phyloP scores from a whole-genome alignment of 371 early-diverging fungal species.

The Mucor ambiguus region DNA sequence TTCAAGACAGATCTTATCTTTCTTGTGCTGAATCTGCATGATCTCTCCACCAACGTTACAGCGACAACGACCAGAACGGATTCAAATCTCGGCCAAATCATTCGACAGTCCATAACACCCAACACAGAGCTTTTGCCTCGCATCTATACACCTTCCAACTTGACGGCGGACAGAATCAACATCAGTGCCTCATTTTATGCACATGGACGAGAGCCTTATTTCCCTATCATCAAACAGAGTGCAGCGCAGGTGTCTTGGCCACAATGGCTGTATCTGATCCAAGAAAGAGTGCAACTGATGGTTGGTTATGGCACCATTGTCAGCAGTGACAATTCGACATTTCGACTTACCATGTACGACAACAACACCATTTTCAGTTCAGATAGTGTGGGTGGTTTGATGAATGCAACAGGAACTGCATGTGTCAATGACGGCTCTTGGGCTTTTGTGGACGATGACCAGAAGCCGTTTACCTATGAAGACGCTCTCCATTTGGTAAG shows the following conservation, averaged over 20 bases:
- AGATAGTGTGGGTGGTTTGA: neutral
- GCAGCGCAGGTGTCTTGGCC: conserved; percentile 27
- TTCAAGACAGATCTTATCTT: conserved; percentile 26
- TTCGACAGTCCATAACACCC: conserved; percentile 7
- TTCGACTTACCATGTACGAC: conserved; percentile 18
- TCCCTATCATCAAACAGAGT: conserved; percentile 3
- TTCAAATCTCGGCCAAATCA: conserved; percentile 13
- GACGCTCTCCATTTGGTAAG: conserved; percentile 19
- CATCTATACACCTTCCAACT: conserved; percentile 22
- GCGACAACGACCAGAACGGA: neutral
- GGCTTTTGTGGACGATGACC: conserved; percentile 2
- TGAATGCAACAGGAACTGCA: neutral
- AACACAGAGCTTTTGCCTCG: neutral
- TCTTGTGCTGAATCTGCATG: conserved; percentile 38
- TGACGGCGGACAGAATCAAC: conserved; percentile 1
- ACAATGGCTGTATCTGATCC: conserved; percentile 33
- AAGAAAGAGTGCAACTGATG: conserved; percentile 30
- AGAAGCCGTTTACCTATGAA: neutral
- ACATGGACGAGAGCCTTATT: conserved; percentile 9
- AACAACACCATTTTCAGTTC: conserved; percentile 25
- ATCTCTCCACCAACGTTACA: neutral
- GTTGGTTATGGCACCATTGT: conserved; percentile 35
- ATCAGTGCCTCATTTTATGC: conserved; percentile 9
- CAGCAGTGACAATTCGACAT: conserved; percentile 10
- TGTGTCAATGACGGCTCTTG: neutral